Percentiles rank a stretch among this genome's conserved stretches.
phyloP scores from a whole-genome alignment of 2,329 filamentous ascomycete species.

The Proliferodiscus dingleyae region DNA sequence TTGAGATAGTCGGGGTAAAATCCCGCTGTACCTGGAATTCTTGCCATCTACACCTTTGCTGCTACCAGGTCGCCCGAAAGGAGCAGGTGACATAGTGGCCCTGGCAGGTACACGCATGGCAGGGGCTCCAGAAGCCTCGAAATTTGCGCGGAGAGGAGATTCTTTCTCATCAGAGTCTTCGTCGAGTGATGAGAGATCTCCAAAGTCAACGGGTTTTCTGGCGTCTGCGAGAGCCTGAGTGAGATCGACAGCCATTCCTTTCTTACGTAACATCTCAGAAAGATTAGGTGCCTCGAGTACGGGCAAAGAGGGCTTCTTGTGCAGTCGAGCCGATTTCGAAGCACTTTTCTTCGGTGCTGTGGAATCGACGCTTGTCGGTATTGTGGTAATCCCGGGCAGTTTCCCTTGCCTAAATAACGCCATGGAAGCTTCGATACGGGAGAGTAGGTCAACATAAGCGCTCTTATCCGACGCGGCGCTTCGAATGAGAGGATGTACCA shows the following conservation, averaged over 20 bases:
- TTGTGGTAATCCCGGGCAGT: conserved; percentile 43
- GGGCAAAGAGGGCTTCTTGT: conserved; percentile 41
- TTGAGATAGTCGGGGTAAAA: conserved; percentile 35
- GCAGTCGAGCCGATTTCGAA: conserved; percentile 27
- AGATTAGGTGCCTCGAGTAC: conserved; percentile 61
- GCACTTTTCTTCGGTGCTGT: conserved; percentile 15
- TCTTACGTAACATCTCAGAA: conserved; percentile 58
- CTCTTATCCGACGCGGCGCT: conserved; percentile 51
- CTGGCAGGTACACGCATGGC: conserved; percentile 56
- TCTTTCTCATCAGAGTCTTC: conserved; percentile 52
- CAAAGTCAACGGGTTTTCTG: conserved; percentile 48
- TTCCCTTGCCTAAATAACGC: conserved; percentile 48
- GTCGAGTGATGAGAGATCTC: conserved; percentile 45
- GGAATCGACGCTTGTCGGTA: conserved; percentile 35
- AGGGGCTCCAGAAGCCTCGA: conserved; percentile 29
- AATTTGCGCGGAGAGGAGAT: conserved; percentile 31
- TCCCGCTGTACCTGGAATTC: conserved; percentile 33
- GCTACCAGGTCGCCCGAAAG: conserved; percentile 47
- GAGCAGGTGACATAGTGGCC: conserved; percentile 48
- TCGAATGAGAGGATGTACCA: conserved; percentile 59
- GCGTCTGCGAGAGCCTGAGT: conserved; percentile 58
- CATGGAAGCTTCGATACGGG: conserved; percentile 50
- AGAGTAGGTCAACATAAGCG: conserved; percentile 45
- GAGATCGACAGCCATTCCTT: conserved; percentile 57
- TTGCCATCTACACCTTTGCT: conserved; percentile 48